Evolutionary conservation across 495 filamentous ascomycete genomes (phyloP).

Genomic region (Cenococcum geophilum): DNA sequence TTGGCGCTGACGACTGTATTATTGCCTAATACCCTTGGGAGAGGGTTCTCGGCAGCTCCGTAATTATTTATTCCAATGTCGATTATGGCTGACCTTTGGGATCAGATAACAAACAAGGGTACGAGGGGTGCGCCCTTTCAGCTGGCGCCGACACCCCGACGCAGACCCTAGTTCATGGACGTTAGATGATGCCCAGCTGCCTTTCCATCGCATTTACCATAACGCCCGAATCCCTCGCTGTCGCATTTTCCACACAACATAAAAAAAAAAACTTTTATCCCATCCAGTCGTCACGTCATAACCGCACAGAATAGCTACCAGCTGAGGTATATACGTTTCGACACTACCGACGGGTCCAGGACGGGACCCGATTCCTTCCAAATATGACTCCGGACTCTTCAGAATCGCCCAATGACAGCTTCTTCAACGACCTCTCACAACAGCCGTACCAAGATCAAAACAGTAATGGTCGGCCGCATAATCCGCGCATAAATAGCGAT

Average conservation of each 20-base stretch:
- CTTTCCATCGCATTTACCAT: neutral
- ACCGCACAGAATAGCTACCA: neutral
- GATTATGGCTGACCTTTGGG: neutral
- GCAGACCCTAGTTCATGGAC: too few relatives aligned
- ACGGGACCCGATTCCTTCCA: neutral
- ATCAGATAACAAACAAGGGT: neutral
- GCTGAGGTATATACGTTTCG: neutral
- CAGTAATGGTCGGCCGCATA: slow-evolving; percentile 4
- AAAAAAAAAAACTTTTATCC: neutral
- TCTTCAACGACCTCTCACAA: slow-evolving; percentile 53
- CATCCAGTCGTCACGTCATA: neutral
- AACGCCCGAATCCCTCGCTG: neutral
- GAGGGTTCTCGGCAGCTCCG: neutral
- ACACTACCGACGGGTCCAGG: neutral
- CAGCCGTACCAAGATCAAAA: slow-evolving; percentile 38
- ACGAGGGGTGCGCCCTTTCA: neutral
- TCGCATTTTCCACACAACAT: neutral
- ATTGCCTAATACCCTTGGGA: neutral
- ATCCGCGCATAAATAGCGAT: slow-evolving; percentile 23
- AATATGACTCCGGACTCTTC: slow-evolving; percentile 21
- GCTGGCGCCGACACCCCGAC: neutral
- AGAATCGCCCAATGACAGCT: slow-evolving; percentile 34
- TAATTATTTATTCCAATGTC: neutral
- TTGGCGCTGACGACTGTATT: neutral
- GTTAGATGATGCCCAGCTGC: neutral